Evolutionary conservation across 2,329 filamentous ascomycete genomes (phyloP).

Genomic region (Trichoderma gracile): DNA sequence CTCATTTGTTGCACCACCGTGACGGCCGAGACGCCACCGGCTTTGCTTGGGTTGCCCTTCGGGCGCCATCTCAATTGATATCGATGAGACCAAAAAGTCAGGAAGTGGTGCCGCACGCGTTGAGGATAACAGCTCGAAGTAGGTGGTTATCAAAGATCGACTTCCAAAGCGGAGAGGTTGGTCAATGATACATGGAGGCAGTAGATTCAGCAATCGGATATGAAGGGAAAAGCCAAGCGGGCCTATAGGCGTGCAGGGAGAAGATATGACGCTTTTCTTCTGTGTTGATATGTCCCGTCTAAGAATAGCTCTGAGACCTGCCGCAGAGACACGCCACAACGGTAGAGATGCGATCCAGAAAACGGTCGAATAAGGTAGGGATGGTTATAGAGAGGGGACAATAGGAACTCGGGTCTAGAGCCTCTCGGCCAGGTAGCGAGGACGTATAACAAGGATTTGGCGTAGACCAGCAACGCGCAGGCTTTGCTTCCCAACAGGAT

Average conservation of each 20-base stretch:
- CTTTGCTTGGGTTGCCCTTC: background rate
- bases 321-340: background rate
- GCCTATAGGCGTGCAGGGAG: background rate
- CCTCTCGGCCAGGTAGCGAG: background rate
- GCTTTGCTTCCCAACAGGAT: background rate
- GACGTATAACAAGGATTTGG: background rate
- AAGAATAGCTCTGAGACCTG: background rate
- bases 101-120: background rate
- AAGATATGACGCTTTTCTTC: background rate
- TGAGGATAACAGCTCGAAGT: background rate
- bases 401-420: background rate
- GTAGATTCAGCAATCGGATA: background rate
- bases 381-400: background rate
- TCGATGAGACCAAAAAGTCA: background rate
- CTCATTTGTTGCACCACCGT: background rate
- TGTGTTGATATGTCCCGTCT: background rate
- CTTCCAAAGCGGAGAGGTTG: background rate
- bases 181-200: background rate
- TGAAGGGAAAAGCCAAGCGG: too few species aligned
- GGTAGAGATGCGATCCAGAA: background rate
- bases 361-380: background rate
- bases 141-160: background rate
- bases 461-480: background rate
- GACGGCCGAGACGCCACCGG: constrained; percentile 13
- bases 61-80: constrained; percentile 5